Conservation (phyloP, 148 eudicot genomes). For the Tetragonia tetragonoides region DNA sequence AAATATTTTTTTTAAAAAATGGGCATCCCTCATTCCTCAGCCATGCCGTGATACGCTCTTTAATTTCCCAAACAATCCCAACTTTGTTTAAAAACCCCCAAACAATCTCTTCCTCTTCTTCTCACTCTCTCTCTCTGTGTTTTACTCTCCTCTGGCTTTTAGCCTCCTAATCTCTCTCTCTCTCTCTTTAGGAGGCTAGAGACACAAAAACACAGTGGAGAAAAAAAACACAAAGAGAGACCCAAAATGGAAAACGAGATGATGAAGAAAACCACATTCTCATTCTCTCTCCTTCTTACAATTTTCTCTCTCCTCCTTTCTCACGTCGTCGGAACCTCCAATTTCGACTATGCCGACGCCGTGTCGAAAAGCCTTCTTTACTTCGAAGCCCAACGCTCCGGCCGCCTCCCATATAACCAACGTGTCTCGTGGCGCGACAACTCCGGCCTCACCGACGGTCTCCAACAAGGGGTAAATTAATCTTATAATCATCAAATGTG, state of each 20-base stretch:
- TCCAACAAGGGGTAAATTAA: constrained; percentile 55
- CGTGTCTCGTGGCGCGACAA: constrained; percentile 68
- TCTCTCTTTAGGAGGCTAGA: neutral
- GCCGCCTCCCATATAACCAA: constrained; percentile 70
- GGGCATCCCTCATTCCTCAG: no score
- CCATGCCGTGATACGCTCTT: no score
- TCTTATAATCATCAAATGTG: no score
- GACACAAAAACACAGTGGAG: neutral
- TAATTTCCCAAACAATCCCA: no score
- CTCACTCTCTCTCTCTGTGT: no score
- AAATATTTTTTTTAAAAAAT: no score
- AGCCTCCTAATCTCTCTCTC: no score
- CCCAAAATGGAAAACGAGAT: constrained; percentile 10
- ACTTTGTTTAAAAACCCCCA: no score
- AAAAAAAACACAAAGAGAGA: neutral
- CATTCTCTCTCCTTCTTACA: neutral
- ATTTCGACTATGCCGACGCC: constrained; percentile 47
- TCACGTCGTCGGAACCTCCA: constrained; percentile 5
- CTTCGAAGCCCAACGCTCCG: constrained; percentile 77
- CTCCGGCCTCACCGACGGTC: constrained; percentile 74
- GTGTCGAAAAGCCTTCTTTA: constrained; percentile 59
- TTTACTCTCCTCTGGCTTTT: no score
- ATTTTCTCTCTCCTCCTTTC: constrained; percentile 2
- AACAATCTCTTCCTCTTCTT: no score
- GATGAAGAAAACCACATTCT: neutral